A percentile compares a stretch with the other conserved stretches of the same genome.
phyloP scores from a whole-genome alignment of 371 early-diverging fungal genomes.

The Mucor piriformis region DNA sequence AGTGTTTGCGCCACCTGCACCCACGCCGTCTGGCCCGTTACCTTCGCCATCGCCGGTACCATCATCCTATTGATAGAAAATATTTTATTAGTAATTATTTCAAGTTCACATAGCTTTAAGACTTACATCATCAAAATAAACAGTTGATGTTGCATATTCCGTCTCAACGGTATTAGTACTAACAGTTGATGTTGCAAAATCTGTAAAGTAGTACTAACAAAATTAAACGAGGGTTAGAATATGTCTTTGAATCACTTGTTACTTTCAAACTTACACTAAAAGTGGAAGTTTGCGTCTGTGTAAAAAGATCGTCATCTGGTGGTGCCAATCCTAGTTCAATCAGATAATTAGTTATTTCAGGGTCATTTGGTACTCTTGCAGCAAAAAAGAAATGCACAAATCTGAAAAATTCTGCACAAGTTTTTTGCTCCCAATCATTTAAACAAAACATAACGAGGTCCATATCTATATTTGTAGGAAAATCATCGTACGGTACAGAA shows the following conservation, averaged over 20 bases:
- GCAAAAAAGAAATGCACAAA: conserved; percentile 8
- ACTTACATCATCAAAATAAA: conserved; percentile 4
- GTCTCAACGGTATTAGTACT: neutral
- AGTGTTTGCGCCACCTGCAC: too few species aligned
- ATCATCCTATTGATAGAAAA: neutral
- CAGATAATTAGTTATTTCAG: conserved; percentile 2
- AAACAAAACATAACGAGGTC: conserved; percentile 9
- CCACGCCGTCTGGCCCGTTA: too few species aligned
- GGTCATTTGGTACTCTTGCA: conserved; percentile 8
- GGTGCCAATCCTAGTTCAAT: neutral
- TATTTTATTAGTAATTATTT: neutral
- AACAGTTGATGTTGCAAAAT: neutral
- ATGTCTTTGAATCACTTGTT: too few species aligned
- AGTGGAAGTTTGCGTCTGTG: conserved; percentile 1
- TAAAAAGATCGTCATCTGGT: neutral
- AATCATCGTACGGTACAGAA: neutral
- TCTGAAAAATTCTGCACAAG: conserved; percentile 4
- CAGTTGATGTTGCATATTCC: neutral
- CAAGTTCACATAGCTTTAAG: neutral
- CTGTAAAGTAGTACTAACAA: conserved; percentile 1
- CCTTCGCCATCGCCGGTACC: too few species aligned
- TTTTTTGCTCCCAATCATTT: neutral
- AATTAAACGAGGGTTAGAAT: too few species aligned
- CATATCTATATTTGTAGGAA: conserved; percentile 4
- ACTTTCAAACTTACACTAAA: conserved; percentile 10